Evolutionary conservation across 257 asterid species (phyloP), one percentile per base, ranked within the genome.

Genomic region (Salvia miltiorrhiza): DNA sequence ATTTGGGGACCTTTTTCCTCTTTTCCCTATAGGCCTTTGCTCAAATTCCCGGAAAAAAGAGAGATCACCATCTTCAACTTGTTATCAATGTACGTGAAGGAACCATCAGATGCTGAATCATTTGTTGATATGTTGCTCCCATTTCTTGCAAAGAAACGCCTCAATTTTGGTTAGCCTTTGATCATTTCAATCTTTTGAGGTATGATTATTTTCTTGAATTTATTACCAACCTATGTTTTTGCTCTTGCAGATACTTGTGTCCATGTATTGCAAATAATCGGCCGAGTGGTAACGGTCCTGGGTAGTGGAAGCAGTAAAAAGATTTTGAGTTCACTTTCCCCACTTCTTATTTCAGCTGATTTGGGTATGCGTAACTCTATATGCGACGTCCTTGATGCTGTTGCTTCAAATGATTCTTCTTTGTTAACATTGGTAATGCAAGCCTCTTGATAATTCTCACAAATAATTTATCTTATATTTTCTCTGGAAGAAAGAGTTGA

Each of bases 91-190:
- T 88, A 89, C 71, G 79, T 89, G 53, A 82, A 80, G 81, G 95
- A 86, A 57, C 80, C 90, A 30, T 66, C 77, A 56, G 82, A 80
- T 40, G 99, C 96, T n/a, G 70, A 78, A 76, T 74, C 56, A 65
- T 93, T 87, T 85, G 76, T 89, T 41, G 96, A 93, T 66, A 82
- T 89, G 52, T 83, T 93, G 82, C 91, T 93, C 69, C 93, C 95
- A 10, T 72, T 88, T 78, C 82, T 93, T 71, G 72, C 81, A 57
- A 86, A 80, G 90, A 85, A 59, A 83, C 80, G 83, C 39, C 84
- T 59, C 75, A 73, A 82, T 74, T 69, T 79, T 68, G 99, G 99
- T 93, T 73, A 69, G 86, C 41, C 39, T 78, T 73, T n/a, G 61
- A 72, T 24, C 52, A 30, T 63, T 50, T 28, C 39, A 14, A 14